These are phyloP conservation scores for Phytophthora brassicae DNA, from an alignment of 352 stramenopile species.

Conservation along the genomic window DNA sequence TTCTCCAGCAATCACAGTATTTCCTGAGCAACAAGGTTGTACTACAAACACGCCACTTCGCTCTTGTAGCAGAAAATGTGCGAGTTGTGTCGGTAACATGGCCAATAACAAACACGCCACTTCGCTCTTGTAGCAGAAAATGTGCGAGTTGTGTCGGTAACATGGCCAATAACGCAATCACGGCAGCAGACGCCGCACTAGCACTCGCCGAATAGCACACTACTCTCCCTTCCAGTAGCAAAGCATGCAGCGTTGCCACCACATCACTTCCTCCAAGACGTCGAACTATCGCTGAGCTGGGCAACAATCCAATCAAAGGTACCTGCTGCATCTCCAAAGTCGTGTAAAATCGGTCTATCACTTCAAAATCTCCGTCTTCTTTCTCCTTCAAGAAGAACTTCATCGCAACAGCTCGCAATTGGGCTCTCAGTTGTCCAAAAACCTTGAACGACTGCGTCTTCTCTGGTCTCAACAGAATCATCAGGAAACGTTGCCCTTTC, in stretches of 20 bases:
- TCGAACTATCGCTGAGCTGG: slow-evolving; percentile 47
- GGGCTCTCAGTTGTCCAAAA: slow-evolving; percentile 46
- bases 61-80: slow-evolving; percentile 24
- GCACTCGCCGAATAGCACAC: slow-evolving; percentile 72
- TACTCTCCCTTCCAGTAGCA: slow-evolving; percentile 76
- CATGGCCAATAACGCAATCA: slow-evolving; percentile 55
- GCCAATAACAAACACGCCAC: slow-evolving; percentile 45
- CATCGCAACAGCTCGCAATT: slow-evolving; percentile 32
- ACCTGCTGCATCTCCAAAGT: slow-evolving; percentile 47
- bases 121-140: slow-evolving; percentile 21
- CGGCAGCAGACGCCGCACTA: slow-evolving; percentile 51
- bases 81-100: slow-evolving; percentile 50
- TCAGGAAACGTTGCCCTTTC: slow-evolving; percentile 50
- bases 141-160: slow-evolving; percentile 44
- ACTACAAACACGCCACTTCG: slow-evolving; percentile 38
- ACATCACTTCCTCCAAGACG: slow-evolving; percentile 58
- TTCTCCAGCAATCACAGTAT: slow-evolving; percentile 31
- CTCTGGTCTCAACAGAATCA: slow-evolving; percentile 30
- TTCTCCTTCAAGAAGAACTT: slow-evolving; percentile 36
- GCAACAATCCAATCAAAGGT: slow-evolving; percentile 42
- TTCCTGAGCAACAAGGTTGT: slow-evolving; percentile 49
- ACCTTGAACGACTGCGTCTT: slow-evolving; percentile 8
- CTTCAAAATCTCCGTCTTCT: slow-evolving; percentile 25
- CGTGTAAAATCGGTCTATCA: slow-evolving; percentile 35
- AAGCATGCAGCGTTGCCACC: slow-evolving; percentile 61